Conservation (phyloP, 2,329 filamentous ascomycete species). For the Tolypocladium nubicola region DNA sequence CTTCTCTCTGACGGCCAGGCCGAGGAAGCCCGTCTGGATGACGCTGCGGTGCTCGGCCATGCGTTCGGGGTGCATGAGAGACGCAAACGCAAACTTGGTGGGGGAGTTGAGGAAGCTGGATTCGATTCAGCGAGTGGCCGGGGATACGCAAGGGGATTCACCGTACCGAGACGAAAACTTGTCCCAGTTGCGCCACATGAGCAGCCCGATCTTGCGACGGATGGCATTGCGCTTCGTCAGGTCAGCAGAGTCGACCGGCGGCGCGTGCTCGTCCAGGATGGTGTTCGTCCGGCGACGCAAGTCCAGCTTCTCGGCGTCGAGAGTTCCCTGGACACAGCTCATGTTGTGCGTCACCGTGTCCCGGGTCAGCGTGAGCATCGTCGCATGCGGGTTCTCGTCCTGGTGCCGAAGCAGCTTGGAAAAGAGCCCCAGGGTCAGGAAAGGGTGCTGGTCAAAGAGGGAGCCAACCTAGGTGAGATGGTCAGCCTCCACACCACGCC, state of each 20-base stretch:
- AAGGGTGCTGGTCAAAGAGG: constrained; percentile 7
- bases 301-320: constrained; percentile 3
- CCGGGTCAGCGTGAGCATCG: constrained; percentile 9
- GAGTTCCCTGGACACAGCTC: background rate
- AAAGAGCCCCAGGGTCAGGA: constrained; percentile 2
- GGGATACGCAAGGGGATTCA: background rate
- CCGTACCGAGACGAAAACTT: constrained; percentile 10
- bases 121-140: background rate
- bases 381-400: constrained; percentile 14
- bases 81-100: constrained; percentile 1
- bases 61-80: background rate
- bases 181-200: constrained; percentile 16
- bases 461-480: constrained; percentile 7
- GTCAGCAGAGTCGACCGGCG: constrained; percentile 2
- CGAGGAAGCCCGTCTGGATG: constrained; percentile 7
- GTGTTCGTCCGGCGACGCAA: background rate
- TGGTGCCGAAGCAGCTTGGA: constrained; percentile 9
- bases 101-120: constrained; percentile 4
- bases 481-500: background rate
- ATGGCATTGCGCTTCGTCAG: background rate
- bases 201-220: constrained; percentile 10
- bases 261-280: constrained; percentile 9
- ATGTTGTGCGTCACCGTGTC: constrained; percentile 2
- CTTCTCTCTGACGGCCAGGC: constrained; percentile 7
- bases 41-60: constrained; percentile 1